phyloP scores from a whole-genome alignment of 1,284 basidiomycete genomes.

The Apiotrichum domesticum region DNA sequence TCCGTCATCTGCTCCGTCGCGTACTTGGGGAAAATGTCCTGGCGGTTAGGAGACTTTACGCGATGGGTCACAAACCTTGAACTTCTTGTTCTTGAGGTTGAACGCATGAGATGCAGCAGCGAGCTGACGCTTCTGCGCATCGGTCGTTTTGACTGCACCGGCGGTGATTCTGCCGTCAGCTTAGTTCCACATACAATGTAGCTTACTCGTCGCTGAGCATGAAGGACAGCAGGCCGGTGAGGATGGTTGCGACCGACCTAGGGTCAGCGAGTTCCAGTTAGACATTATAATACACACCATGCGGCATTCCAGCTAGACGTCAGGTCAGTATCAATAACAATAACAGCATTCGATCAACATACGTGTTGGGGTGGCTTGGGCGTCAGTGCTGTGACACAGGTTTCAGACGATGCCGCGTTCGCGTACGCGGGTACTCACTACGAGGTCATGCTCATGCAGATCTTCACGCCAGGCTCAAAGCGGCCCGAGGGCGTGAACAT shows the following conservation, averaged over 20 bases:
- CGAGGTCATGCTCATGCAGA: constrained; percentile 93
- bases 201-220: constrained; percentile 82
- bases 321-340: constrained; percentile 7
- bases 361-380: constrained; percentile 45
- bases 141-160: constrained; percentile 76
- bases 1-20: constrained; percentile 61
- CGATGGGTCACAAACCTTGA: constrained; percentile 49
- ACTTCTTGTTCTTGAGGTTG: constrained; percentile 73
- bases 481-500: constrained; percentile 92
- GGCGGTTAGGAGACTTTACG: background rate
- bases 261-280: background rate
- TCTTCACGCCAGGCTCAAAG: constrained; percentile 88
- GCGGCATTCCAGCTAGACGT: constrained; percentile 44
- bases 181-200: background rate
- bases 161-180: constrained; percentile 65
- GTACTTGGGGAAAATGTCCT: constrained; percentile 78
- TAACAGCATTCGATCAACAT: background rate
- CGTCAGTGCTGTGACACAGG: constrained; percentile 10
- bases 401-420: background rate
- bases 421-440: constrained; percentile 57
- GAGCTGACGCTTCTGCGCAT: constrained; percentile 68
- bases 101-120: constrained; percentile 75
- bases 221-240: constrained; percentile 90
- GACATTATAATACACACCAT: constrained; percentile 18
- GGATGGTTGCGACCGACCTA: constrained; percentile 53